Conservation (phyloP, 495 filamentous ascomycete genomes). For the Clavariopsis aquatica region DNA sequence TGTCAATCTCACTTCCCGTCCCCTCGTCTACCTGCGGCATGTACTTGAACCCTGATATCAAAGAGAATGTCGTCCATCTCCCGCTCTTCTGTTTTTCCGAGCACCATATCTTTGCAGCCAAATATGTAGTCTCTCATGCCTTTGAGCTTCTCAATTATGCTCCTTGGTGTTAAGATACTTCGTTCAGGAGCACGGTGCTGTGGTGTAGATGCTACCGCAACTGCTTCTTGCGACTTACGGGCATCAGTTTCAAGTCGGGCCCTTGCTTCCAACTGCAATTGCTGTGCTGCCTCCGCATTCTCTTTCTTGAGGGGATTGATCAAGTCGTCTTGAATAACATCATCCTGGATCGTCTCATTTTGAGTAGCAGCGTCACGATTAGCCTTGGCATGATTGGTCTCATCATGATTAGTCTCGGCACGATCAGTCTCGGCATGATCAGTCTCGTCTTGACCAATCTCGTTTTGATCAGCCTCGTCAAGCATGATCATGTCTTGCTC, state of each 20-base stretch:
- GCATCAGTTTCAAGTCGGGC: slow-evolving; percentile 3
- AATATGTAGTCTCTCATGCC: slow-evolving; percentile 21
- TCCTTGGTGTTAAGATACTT: slow-evolving; percentile 34
- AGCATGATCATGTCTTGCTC: neutral
- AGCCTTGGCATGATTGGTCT: no score
- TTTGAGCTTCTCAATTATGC: slow-evolving; percentile 35
- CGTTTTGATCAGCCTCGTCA: neutral
- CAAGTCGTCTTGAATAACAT: neutral
- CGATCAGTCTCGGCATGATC: neutral
- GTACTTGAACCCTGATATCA: slow-evolving; percentile 39
- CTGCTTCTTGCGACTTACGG: slow-evolving; percentile 8
- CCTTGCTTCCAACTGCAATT: slow-evolving; percentile 19
- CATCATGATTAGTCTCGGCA: no score
- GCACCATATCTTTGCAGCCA: slow-evolving; percentile 35
- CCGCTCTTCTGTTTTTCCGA: slow-evolving; percentile 41
- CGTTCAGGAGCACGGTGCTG: slow-evolving; percentile 19
- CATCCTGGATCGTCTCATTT: neutral
- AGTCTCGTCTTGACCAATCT: neutral
- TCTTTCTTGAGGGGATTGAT: slow-evolving; percentile 4
- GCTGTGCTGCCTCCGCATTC: slow-evolving; percentile 24
- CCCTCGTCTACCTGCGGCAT: slow-evolving; percentile 41
- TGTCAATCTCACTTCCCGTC: slow-evolving; percentile 6
- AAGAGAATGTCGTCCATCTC: slow-evolving; percentile 45
- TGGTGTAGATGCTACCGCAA: slow-evolving; percentile 8
- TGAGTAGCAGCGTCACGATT: no score